Base-by-base conservation (phyloP, 352 stramenopile species). In the Phytophthora tentaculata region DNA sequence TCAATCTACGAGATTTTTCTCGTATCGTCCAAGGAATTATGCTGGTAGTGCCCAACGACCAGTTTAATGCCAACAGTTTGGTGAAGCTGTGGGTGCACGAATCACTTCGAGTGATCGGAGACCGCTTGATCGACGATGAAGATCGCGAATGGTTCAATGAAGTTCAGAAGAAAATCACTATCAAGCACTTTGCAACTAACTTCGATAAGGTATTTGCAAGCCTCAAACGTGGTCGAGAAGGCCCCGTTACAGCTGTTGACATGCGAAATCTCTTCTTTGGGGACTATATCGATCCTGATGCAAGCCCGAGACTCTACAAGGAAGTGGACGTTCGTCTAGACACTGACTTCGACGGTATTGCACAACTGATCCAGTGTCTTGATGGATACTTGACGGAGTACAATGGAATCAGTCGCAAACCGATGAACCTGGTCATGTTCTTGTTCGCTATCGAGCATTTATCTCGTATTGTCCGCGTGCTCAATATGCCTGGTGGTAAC, bases 351-450 rank as follows among this genome's bases (percentile, higher is more conserved):
- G 88, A 95, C 32, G 91, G 96, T 14, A 84, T 98, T 17, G 64
- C 79, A 26, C 76, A 84, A 29, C 74, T 97, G 22, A 92, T 97
- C 35, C 78, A 89, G 32, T 97, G 81, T 47, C 69, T 98, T 17
- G 92, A 98, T 49, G 83, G 90, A 3, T 98, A 97, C 47, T 66
- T 98, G 32, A 80, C 74, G 52, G 94, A 98, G 60, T 98, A 97
- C 81, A 98, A 98, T 61, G 84, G 80, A 0, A 89, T 97, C 39
- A 97, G 84, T 39, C 96, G 96, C 54, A 97, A 97, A 44, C 91
- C 92, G 0, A 98, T 98, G 96, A 96, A 98, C 61, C 69, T 98
- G 4, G 96, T 98, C 5, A 98, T 98, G 92, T 98, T 98, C 63
- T 76, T 97, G 20, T 98, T 98, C 61, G 96, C 96, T 7, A 97